A percentile compares a stretch with the other conserved stretches of the same genome.
Evolutionary conservation across 139 green algal genomes (phyloP).

Genomic region (Choricystis sp.): DNA sequence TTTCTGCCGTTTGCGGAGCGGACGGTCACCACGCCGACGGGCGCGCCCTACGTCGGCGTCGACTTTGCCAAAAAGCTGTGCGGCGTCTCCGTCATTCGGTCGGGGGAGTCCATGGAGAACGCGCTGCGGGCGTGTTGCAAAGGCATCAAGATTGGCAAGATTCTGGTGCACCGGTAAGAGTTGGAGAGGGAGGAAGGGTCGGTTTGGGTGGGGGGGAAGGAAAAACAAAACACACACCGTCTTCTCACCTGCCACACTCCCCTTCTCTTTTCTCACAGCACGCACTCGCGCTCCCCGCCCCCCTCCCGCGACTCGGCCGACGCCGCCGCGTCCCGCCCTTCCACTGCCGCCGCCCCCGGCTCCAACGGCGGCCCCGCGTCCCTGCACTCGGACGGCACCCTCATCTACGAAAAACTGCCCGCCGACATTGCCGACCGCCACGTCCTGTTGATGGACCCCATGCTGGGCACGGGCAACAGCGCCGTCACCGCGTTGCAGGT

Average conservation of each 20-base stretch:
- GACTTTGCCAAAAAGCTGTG: slow-evolving; percentile 90
- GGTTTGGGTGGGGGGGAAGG: no score
- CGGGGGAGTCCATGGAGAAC: slow-evolving; percentile 91
- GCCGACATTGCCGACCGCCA: slow-evolving; percentile 77
- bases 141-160: slow-evolving; percentile 97
- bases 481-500: slow-evolving; percentile 50
- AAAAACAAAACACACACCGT: no score
- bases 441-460: slow-evolving; percentile 89
- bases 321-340: no score
- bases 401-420: slow-evolving; percentile 96
- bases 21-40: slow-evolving; percentile 75
- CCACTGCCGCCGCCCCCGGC: no score
- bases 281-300: no score
- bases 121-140: slow-evolving; percentile 93
- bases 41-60: slow-evolving; percentile 73
- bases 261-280: no score
- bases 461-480: slow-evolving; percentile 70
- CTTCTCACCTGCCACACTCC: no score
- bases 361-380: no score
- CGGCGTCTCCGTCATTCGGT: slow-evolving; percentile 86
- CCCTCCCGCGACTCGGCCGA: no score
- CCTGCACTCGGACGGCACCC: no score
- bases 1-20: slow-evolving; percentile 85
- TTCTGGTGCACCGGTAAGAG: slow-evolving; percentile 71
- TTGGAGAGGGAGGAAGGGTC: no score